Percentiles rank a stretch among this genome's conserved stretches.
Evolutionary conservation across 208 protist species (phyloP).

Genomic region (Borovskyia barvae): DNA sequence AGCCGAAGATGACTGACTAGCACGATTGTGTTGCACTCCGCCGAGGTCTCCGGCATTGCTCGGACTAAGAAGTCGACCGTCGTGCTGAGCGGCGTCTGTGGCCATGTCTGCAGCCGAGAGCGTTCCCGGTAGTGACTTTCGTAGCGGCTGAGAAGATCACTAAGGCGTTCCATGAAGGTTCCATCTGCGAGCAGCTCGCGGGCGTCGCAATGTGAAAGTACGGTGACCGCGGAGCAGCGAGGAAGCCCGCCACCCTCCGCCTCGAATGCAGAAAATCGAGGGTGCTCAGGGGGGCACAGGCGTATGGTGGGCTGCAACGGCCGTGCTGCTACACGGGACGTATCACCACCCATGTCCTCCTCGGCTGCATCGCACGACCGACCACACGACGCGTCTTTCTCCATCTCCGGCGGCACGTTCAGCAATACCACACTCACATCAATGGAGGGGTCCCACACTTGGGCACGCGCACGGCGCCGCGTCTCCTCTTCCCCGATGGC

Average conservation of each 20-base stretch:
- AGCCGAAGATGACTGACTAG: conserved; percentile 59
- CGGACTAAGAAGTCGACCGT: conserved; percentile 73
- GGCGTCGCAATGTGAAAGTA: conserved; percentile 61
- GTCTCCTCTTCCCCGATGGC: conserved; percentile 38
- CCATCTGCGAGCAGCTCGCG: conserved; percentile 41
- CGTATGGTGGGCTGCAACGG: conserved; percentile 13
- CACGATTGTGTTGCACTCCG: conserved; percentile 71
- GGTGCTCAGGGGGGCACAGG: conserved; percentile 40
- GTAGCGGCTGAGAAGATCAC: conserved; percentile 47
- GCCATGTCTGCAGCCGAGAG: conserved; percentile 40
- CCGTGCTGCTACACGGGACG: not conserved
- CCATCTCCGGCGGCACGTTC: conserved; percentile 55
- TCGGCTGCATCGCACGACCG: not conserved
- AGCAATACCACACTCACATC: conserved; percentile 71
- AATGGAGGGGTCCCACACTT: conserved; percentile 73
- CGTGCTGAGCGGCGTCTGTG: conserved; percentile 43
- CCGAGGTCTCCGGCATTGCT: conserved; percentile 50
- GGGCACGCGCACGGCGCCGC: conserved; percentile 34
- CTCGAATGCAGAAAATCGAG: conserved; percentile 38
- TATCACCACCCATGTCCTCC: not conserved
- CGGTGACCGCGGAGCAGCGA: conserved; percentile 30
- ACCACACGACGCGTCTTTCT: conserved; percentile 15
- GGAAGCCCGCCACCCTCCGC: conserved; percentile 10
- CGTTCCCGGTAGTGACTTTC: conserved; percentile 60
- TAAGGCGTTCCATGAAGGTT: conserved; percentile 48